Evolutionary conservation across 2,329 filamentous ascomycete genomes (phyloP).

Genomic region (Cephalotrichum gorgonifer): DNA sequence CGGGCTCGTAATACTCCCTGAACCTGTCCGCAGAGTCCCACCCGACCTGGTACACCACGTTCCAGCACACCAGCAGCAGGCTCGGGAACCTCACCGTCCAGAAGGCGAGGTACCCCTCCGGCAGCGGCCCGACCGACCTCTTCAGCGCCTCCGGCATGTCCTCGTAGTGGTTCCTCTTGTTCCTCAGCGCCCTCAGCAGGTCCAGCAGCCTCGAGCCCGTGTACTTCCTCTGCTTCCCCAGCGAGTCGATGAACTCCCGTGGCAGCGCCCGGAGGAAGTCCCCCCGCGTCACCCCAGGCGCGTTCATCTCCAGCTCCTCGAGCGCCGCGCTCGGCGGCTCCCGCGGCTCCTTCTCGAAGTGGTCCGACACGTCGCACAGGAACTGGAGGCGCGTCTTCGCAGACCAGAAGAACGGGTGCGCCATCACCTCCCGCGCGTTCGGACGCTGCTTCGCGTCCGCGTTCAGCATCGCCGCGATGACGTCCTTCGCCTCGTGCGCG

Average conservation of each 20-base stretch:
- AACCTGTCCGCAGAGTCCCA: constrained; percentile 58
- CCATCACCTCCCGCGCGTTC: constrained; percentile 67
- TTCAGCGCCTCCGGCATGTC: constrained; percentile 81
- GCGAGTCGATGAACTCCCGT: constrained; percentile 72
- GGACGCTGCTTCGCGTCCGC: constrained; percentile 50
- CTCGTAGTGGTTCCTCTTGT: constrained; percentile 97
- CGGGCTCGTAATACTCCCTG: constrained; percentile 56
- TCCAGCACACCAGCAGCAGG: constrained; percentile 69
- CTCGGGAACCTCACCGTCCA: constrained; percentile 74
- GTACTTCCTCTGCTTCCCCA: constrained; percentile 94
- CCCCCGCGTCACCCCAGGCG: constrained; percentile 43
- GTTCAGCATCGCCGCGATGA: constrained; percentile 70
- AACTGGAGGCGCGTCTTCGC: constrained; percentile 82
- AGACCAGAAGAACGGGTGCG: constrained; percentile 95
- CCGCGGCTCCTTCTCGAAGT: constrained; percentile 85
- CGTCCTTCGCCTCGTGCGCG: constrained; percentile 74
- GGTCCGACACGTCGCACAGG: constrained; percentile 91
- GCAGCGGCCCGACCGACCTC: constrained; percentile 57
- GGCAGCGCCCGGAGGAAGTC: constrained; percentile 75
- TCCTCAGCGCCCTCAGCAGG: constrained; percentile 76
- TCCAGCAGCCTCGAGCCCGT: constrained; percentile 76
- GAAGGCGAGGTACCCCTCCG: constrained; percentile 73
- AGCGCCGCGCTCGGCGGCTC: constrained; percentile 69
- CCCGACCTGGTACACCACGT: constrained; percentile 56
- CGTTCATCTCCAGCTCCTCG: constrained; percentile 43